Conservation (phyloP, 139 green algal genomes). For the Zygnema cylindricum region DNA sequence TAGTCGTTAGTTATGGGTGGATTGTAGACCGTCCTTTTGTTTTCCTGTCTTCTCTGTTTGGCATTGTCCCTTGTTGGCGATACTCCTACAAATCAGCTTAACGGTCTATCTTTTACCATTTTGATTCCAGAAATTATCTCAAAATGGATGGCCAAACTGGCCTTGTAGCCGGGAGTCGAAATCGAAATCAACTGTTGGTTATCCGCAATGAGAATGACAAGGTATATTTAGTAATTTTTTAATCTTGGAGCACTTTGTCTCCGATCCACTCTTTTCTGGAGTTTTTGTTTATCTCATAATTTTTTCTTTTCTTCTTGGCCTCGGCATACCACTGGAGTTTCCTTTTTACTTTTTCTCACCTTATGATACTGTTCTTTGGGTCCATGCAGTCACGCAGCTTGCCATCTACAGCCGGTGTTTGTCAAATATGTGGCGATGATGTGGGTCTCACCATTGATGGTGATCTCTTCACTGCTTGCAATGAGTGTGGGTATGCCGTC, state of each 20-base stretch:
- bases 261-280: not conserved
- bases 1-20: no score
- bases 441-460: constrained; percentile 21
- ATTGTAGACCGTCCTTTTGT: no score
- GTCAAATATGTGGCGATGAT: constrained; percentile 51
- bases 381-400: not conserved
- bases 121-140: no score
- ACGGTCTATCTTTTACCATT: no score
- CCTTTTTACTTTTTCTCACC: no score
- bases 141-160: constrained; percentile 26
- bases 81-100: no score
- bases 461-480: constrained; percentile 39
- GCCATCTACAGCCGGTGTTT: constrained; percentile 26
- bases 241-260: no score
- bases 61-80: no score
- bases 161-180: constrained; percentile 37
- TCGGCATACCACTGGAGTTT: no score
- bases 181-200: constrained; percentile 38
- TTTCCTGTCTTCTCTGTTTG: no score
- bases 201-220: constrained; percentile 26
- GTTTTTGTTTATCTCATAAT: not conserved
- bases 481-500: constrained; percentile 57
- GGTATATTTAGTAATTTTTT: no score
- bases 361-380: not conserved
- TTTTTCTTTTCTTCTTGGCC: no score